Conservation (phyloP, 169 alveolate species). For the Blepharisma undulans region DNA sequence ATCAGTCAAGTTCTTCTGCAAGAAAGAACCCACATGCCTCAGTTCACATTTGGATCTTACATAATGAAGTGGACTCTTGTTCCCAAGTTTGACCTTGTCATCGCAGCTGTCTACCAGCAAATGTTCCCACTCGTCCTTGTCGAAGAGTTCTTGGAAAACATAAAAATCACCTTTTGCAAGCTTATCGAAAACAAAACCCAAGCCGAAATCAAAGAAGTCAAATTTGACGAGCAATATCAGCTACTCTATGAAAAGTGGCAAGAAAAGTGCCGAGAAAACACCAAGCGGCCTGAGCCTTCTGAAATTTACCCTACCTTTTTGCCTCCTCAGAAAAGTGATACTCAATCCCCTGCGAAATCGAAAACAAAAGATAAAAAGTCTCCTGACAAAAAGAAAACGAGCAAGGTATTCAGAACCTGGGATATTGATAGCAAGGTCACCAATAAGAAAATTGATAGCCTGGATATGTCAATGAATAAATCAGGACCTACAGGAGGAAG, state of each 20-base stretch:
- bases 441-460: conserved; percentile 8
- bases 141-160: conserved; percentile 3
- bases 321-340: not conserved
- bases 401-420: not conserved
- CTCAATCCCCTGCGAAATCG: not conserved
- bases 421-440: conserved; percentile 25
- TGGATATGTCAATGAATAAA: conserved; percentile 15
- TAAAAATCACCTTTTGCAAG: not conserved
- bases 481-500: not conserved
- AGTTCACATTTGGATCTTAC: not conserved
- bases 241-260: conserved; percentile 15
- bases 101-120: conserved; percentile 29
- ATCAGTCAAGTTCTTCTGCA: conserved; percentile 20
- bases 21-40: not conserved
- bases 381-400: not conserved
- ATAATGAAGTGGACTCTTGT: conserved; percentile 19
- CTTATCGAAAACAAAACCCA: not conserved
- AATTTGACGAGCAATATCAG: conserved; percentile 8
- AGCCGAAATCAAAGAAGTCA: not conserved
- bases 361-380: not conserved
- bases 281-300: not conserved
- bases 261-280: conserved; percentile 11
- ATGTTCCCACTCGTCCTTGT: conserved; percentile 12
- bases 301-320: not conserved
- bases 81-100: conserved; percentile 7